A percentile compares a stretch with the other conserved stretches of the same genome.
Evolutionary conservation across 2,329 filamentous ascomycete genomes (phyloP).

Genomic region (Epicoccum sorghinum): DNA sequence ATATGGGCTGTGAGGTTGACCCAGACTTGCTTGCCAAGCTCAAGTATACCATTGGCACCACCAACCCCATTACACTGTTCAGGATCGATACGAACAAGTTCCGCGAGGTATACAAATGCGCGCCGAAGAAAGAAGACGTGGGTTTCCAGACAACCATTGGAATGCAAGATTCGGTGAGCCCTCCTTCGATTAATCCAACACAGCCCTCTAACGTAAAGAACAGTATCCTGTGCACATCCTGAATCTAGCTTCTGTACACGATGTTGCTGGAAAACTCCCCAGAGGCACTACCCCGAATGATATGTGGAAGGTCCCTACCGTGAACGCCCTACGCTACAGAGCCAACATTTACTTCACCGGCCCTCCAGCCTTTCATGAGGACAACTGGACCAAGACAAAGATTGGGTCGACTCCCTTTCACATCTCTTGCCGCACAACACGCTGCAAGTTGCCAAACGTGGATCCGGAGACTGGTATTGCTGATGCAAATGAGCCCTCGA

Average conservation of each 20-base stretch:
- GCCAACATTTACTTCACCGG: slow-evolving; percentile 75
- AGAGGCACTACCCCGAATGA: slow-evolving; percentile 46
- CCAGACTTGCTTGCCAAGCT: slow-evolving; percentile 67
- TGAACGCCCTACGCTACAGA: slow-evolving; percentile 70
- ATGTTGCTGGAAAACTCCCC: slow-evolving; percentile 64
- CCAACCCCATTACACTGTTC: slow-evolving; percentile 71
- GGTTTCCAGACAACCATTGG: slow-evolving; percentile 70
- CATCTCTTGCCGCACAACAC: slow-evolving; percentile 67
- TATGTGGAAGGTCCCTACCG: slow-evolving; percentile 39
- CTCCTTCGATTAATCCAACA: not conserved
- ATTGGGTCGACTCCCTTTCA: slow-evolving; percentile 56
- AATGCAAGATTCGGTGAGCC: slow-evolving; percentile 71
- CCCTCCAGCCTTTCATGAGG: slow-evolving; percentile 69
- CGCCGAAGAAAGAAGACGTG: slow-evolving; percentile 62
- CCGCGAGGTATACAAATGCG: slow-evolving; percentile 65
- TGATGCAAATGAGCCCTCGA: slow-evolving; percentile 63
- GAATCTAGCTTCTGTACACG: slow-evolving; percentile 67
- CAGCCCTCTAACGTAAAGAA: slow-evolving; percentile 15
- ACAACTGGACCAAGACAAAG: slow-evolving; percentile 67
- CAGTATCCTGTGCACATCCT: slow-evolving; percentile 74
- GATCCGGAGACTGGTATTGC: slow-evolving; percentile 65
- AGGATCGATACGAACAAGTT: slow-evolving; percentile 65
- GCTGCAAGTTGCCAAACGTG: slow-evolving; percentile 75
- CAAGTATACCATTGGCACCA: slow-evolving; percentile 68
- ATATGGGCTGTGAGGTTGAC: slow-evolving; percentile 53